These are phyloP conservation scores for Castanopsis chinensis DNA, from an alignment of 306 rosid species.

Conservation along the genomic window DNA sequence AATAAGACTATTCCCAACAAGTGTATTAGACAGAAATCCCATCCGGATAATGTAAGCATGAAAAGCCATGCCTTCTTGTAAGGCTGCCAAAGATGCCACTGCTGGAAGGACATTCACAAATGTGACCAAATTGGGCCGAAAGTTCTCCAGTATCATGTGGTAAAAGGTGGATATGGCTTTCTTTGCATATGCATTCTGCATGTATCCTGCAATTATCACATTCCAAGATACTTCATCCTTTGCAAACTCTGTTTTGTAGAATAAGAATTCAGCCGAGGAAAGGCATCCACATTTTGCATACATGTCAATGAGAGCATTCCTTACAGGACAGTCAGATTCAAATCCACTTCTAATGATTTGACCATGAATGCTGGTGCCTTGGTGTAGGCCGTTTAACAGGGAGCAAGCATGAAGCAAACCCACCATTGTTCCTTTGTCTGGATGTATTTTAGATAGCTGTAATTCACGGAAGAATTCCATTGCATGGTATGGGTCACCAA, in stretches of 20 bases:
- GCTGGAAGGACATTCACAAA: constrained; percentile 58
- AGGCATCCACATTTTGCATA: constrained; percentile 60
- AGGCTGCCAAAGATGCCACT: constrained; percentile 43
- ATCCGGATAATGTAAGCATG: constrained; percentile 55
- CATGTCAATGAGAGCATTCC: constrained; percentile 59
- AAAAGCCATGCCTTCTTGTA: constrained; percentile 58
- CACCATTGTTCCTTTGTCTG: constrained; percentile 58
- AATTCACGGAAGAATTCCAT: constrained; percentile 41
- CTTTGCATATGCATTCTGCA: constrained; percentile 33
- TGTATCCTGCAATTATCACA: constrained; percentile 60
- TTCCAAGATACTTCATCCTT: constrained; percentile 59
- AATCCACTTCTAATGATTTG: constrained; percentile 44
- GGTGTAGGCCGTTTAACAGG: constrained; percentile 29
- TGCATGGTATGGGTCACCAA: constrained; percentile 44
- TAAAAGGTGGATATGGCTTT: constrained; percentile 49
- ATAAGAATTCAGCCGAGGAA: constrained; percentile 49
- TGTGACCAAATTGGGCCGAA: constrained; percentile 53
- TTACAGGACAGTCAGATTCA: constrained; percentile 44
- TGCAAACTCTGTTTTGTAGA: constrained; percentile 27
- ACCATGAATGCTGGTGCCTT: constrained; percentile 56
- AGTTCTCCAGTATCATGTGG: constrained; percentile 48
- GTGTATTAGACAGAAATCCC: constrained; percentile 53
- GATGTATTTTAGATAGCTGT: constrained; percentile 40
- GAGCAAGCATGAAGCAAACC: constrained; percentile 48
- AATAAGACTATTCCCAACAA: constrained; percentile 52